Evolutionary conservation across 2,329 filamentous ascomycete species (phyloP).

Genomic region (Diplodia scrobiculata): DNA sequence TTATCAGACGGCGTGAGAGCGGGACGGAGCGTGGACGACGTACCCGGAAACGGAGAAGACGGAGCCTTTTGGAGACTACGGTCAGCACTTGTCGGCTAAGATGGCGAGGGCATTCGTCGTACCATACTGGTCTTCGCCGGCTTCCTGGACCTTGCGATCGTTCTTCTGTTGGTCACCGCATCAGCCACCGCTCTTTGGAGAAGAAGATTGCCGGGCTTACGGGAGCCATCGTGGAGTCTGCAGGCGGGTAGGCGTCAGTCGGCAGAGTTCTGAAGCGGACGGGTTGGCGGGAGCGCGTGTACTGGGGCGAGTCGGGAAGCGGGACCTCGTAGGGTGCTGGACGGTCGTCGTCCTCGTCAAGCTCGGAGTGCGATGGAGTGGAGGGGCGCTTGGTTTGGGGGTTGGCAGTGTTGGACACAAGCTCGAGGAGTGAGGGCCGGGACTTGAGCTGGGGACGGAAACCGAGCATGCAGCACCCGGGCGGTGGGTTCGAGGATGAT

Average conservation of each 20-base stretch:
- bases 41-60: constrained; percentile 72
- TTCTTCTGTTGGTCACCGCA: constrained; percentile 41
- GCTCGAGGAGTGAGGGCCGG: constrained; percentile 64
- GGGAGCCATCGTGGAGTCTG: constrained; percentile 41
- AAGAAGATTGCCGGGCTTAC: constrained; percentile 28
- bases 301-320: constrained; percentile 35
- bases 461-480: constrained; percentile 55
- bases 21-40: constrained; percentile 35
- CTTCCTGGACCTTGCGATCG: constrained; percentile 48
- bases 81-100: not conserved
- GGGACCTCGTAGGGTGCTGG: constrained; percentile 34
- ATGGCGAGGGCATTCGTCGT: constrained; percentile 33
- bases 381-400: constrained; percentile 43
- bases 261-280: not conserved
- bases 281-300: constrained; percentile 33
- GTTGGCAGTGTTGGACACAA: constrained; percentile 57
- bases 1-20: constrained; percentile 37
- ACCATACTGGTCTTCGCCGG: constrained; percentile 61
- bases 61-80: constrained; percentile 47
- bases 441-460: constrained; percentile 60
- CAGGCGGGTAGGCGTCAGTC: constrained; percentile 8
- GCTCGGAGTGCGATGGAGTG: constrained; percentile 23
- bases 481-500: constrained; percentile 23
- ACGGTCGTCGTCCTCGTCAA: constrained; percentile 29
- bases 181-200: constrained; percentile 26